These are phyloP conservation scores for Cadophora gregata DNA, from an alignment of 2,329 filamentous ascomycete genomes.

Conservation along the genomic window DNA sequence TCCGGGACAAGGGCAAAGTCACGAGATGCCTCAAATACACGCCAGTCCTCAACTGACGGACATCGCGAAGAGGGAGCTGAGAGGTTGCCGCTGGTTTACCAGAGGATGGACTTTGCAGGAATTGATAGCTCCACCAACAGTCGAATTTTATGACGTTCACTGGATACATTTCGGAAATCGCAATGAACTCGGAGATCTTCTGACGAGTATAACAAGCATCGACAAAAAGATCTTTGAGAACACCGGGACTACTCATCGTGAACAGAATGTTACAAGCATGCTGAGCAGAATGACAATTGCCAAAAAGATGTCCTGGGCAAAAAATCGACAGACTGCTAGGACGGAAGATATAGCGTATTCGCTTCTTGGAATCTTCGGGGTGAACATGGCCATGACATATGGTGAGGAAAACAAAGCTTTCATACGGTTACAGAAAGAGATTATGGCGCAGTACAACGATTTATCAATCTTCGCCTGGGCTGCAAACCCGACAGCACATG, in stretches of 20 bases:
- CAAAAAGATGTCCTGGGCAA: constrained; percentile 46
- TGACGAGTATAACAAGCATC: constrained; percentile 12
- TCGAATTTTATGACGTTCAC: constrained; percentile 15
- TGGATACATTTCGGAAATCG: constrained; percentile 12
- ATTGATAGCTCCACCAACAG: constrained; percentile 8
- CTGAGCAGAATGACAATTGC: constrained; percentile 40
- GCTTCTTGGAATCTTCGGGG: constrained; percentile 45
- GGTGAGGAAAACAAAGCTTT: constrained; percentile 39
- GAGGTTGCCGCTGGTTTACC: constrained; percentile 11
- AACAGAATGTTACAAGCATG: neutral
- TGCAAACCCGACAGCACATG: neutral
- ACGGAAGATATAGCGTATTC: constrained; percentile 44
- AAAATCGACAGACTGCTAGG: constrained; percentile 41
- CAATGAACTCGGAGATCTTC: constrained; percentile 5
- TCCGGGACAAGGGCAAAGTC: neutral
- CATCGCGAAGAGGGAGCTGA: neutral
- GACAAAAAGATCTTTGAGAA: constrained; percentile 2
- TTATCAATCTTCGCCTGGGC: constrained; percentile 5
- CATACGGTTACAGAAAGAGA: constrained; percentile 7
- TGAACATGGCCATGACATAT: constrained; percentile 47
- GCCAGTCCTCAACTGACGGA: neutral
- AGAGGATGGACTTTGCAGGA: constrained; percentile 16
- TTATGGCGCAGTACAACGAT: constrained; percentile 7
- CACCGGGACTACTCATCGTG: neutral
- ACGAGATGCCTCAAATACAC: constrained; percentile 16